Percentiles rank a stretch among this genome's conserved stretches.
These are phyloP conservation scores for Mycocentrospora acerina DNA, from an alignment of 2,329 filamentous ascomycete genomes.

Conservation along the genomic window DNA sequence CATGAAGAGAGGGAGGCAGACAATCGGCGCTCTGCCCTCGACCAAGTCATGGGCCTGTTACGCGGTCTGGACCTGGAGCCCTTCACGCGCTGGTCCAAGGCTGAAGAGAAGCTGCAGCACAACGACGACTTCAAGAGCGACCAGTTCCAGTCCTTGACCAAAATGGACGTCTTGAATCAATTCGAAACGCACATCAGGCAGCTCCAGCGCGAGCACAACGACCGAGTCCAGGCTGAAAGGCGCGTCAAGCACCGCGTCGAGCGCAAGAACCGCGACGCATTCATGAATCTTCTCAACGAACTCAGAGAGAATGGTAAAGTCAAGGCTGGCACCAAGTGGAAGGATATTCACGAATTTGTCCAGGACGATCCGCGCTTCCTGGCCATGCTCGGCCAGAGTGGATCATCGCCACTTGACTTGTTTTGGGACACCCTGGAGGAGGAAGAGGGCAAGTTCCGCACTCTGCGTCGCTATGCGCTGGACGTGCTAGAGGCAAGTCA, in stretches of 20 bases:
- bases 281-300: slow-evolving; percentile 72
- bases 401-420: slow-evolving; percentile 83
- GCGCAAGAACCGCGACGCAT: slow-evolving; percentile 82
- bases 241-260: slow-evolving; percentile 76
- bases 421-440: slow-evolving; percentile 97
- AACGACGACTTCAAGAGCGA: slow-evolving; percentile 75
- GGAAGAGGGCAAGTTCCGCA: slow-evolving; percentile 83
- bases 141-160: slow-evolving; percentile 82
- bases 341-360: slow-evolving; percentile 71
- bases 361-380: slow-evolving; percentile 80
- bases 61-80: slow-evolving; percentile 82
- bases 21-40: slow-evolving; percentile 77
- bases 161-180: slow-evolving; percentile 85
- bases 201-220: slow-evolving; percentile 88
- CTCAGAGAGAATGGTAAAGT: slow-evolving; percentile 76
- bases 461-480: slow-evolving; percentile 77
- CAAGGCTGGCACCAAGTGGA: slow-evolving; percentile 90
- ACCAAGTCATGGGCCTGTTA: slow-evolving; percentile 76
- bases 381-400: slow-evolving; percentile 78
- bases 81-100: slow-evolving; percentile 93
- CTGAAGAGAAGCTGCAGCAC: slow-evolving; percentile 76
- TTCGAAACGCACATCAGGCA: slow-evolving; percentile 96
- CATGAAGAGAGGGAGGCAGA: slow-evolving; percentile 74
- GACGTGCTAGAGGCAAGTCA: slow-evolving; percentile 81
- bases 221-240: slow-evolving; percentile 85